These are phyloP conservation scores for Candida mesenterica DNA, from an alignment of 1,139 yeast genomes.

Conservation along the genomic window DNA sequence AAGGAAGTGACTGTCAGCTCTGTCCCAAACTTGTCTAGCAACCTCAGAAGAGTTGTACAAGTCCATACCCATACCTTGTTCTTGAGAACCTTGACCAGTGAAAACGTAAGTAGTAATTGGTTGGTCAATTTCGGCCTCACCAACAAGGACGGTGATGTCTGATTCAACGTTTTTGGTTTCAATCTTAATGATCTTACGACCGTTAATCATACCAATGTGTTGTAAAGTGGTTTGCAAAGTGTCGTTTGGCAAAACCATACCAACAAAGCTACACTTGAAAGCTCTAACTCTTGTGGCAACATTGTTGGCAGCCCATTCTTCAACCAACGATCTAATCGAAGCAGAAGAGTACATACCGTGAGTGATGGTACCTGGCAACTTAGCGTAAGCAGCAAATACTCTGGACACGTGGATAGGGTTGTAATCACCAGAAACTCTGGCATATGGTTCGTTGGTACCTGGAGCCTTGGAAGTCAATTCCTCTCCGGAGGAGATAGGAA, in stretches of 20 bases:
- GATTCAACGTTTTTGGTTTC: conserved; percentile 84
- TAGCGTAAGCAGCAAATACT: conserved; percentile 90
- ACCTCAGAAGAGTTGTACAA: conserved; percentile 86
- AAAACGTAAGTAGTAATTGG: conserved; percentile 95
- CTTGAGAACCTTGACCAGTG: conserved; percentile 99
- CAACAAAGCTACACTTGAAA: conserved; percentile 85
- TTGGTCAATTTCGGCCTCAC: conserved; percentile 98
- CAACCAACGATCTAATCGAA: conserved; percentile 89
- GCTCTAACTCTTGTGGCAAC: conserved; percentile 95
- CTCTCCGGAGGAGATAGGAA: conserved; percentile 82
- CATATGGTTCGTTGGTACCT: conserved; percentile 90
- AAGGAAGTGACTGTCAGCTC: conserved; percentile 91
- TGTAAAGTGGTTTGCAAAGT: conserved; percentile 83
- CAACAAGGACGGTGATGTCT: conserved; percentile 71
- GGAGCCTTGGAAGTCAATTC: conserved; percentile 74
- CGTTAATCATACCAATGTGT: conserved; percentile 98
- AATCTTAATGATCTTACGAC: conserved; percentile 94
- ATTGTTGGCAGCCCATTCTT: conserved; percentile 98
- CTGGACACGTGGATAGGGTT: conserved; percentile 98
- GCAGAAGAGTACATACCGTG: conserved; percentile 99
- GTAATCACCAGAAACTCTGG: conserved; percentile 96
- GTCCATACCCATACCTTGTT: conserved; percentile 99
- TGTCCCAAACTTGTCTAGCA: conserved; percentile 96
- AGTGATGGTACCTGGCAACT: conserved; percentile 94
- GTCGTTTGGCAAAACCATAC: conserved; percentile 97